These are phyloP conservation scores for Lachnellula willkommii DNA, from an alignment of 2,329 filamentous ascomycete genomes.

Conservation along the genomic window DNA sequence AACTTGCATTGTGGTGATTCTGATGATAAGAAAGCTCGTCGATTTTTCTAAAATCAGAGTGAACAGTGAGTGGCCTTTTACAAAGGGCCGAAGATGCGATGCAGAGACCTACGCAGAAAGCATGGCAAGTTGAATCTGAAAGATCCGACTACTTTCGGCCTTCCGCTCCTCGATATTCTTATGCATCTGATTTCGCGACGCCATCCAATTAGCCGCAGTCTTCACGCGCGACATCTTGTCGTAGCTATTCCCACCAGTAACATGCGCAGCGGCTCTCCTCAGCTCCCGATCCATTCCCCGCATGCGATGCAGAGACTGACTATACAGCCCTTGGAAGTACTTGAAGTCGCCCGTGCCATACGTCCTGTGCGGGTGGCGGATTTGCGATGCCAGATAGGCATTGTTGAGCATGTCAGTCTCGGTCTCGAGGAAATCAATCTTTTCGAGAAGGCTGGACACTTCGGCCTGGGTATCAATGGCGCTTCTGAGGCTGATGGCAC, in stretches of 20 bases:
- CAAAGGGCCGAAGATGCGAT: neutral
- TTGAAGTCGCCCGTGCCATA: slow-evolving; percentile 20
- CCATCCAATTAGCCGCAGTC: slow-evolving; percentile 18
- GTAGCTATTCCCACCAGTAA: slow-evolving; percentile 17
- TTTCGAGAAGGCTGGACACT: slow-evolving; percentile 17
- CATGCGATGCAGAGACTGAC: slow-evolving; percentile 14
- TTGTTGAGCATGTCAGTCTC: slow-evolving; percentile 23
- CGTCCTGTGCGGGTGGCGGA: slow-evolving; percentile 16
- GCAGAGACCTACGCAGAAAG: slow-evolving; percentile 18
- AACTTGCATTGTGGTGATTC: slow-evolving; percentile 18
- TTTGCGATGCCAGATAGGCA: slow-evolving; percentile 15
- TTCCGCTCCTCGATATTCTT: slow-evolving; percentile 19
- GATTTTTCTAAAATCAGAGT: slow-evolving; percentile 14
- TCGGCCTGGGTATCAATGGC: slow-evolving; percentile 22
- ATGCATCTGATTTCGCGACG: slow-evolving; percentile 15
- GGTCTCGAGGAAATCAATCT: slow-evolving; percentile 20
- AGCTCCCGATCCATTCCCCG: slow-evolving; percentile 15
- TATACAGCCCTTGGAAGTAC: slow-evolving; percentile 19
- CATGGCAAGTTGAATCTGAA: slow-evolving; percentile 21
- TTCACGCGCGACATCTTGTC: slow-evolving; percentile 19
- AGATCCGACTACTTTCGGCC: slow-evolving; percentile 17
- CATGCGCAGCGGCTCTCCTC: slow-evolving; percentile 4
- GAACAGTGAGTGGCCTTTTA: neutral
- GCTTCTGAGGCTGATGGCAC: slow-evolving; percentile 15
- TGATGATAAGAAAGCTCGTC: slow-evolving; percentile 23